Evolutionary conservation across 1,284 basidiomycete genomes (phyloP).

Genomic region (Mycena sp.): DNA sequence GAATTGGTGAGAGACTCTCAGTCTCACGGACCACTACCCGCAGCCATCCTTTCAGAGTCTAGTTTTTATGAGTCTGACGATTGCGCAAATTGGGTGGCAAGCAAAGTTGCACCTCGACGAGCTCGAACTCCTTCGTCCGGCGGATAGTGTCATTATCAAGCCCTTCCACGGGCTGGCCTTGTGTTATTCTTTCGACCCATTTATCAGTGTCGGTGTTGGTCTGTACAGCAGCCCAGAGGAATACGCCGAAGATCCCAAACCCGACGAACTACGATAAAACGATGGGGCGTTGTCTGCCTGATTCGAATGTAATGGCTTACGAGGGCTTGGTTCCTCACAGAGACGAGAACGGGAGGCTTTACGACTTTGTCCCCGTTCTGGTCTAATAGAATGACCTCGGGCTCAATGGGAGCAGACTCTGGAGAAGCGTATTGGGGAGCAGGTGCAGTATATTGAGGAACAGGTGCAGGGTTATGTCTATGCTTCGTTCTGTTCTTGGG

Average conservation of each 20-base stretch:
- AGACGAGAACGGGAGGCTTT: background rate
- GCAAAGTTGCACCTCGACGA: background rate
- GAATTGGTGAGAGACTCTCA: slow-evolving; percentile 6
- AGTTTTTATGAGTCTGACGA: background rate
- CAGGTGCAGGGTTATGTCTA: background rate
- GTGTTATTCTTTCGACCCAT: slow-evolving; percentile 2
- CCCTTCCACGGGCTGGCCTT: background rate
- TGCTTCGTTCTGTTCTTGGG: background rate
- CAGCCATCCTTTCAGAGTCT: slow-evolving; percentile 5
- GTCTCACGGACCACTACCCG: background rate
- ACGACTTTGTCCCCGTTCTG: background rate
- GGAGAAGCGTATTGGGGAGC: background rate
- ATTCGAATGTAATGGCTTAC: slow-evolving; percentile 15
- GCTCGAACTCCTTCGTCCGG: background rate
- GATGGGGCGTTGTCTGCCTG: background rate
- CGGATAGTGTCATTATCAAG: slow-evolving; percentile 2
- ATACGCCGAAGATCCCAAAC: background rate
- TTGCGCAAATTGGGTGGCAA: background rate
- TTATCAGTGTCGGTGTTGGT: slow-evolving; percentile 25
- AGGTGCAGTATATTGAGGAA: background rate
- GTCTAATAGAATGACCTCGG: background rate
- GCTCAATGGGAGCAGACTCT: background rate
- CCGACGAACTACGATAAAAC: slow-evolving; percentile 15
- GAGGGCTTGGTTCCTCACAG: slow-evolving; percentile 6
- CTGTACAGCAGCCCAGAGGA: slow-evolving; percentile 18